phyloP scores from a whole-genome alignment of 108 stramenopile genomes.

The Cyclotella sp. region DNA sequence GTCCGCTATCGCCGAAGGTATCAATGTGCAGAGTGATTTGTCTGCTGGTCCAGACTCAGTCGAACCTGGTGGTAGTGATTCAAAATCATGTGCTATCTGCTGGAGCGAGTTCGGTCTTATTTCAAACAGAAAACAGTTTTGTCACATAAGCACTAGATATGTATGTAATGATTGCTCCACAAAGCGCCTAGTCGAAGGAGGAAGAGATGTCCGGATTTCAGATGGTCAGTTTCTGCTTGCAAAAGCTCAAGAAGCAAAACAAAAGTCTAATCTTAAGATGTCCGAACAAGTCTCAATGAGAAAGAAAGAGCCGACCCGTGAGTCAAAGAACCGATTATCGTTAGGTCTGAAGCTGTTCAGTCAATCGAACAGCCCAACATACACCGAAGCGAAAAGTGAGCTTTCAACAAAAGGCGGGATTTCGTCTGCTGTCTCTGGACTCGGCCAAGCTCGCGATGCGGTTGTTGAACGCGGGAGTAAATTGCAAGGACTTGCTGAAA shows the following conservation, averaged over 20 bases:
- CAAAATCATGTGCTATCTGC: constrained; percentile 81
- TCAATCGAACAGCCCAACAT: constrained; percentile 9
- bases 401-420: constrained; percentile 49
- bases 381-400: constrained; percentile 45
- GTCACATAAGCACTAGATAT: constrained; percentile 67
- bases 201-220: constrained; percentile 67
- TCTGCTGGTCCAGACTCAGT: constrained; percentile 54
- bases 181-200: constrained; percentile 62
- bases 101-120: constrained; percentile 83
- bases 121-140: constrained; percentile 77
- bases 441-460: constrained; percentile 67
- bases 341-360: constrained; percentile 22
- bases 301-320: constrained; percentile 14
- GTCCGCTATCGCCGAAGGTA: constrained; percentile 5
- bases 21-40: constrained; percentile 32
- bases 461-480: constrained; percentile 79
- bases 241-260: constrained; percentile 34
- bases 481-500: constrained; percentile 72
- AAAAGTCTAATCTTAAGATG: not conserved
- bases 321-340: constrained; percentile 20
- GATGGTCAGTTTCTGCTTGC: constrained; percentile 83
- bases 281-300: constrained; percentile 12
- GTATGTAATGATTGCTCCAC: constrained; percentile 87
- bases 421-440: constrained; percentile 28
- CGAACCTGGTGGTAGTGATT: constrained; percentile 75